These are phyloP conservation scores for Paecilomyces variotii DNA, from an alignment of 2,329 filamentous ascomycete species.

Conservation along the genomic window DNA sequence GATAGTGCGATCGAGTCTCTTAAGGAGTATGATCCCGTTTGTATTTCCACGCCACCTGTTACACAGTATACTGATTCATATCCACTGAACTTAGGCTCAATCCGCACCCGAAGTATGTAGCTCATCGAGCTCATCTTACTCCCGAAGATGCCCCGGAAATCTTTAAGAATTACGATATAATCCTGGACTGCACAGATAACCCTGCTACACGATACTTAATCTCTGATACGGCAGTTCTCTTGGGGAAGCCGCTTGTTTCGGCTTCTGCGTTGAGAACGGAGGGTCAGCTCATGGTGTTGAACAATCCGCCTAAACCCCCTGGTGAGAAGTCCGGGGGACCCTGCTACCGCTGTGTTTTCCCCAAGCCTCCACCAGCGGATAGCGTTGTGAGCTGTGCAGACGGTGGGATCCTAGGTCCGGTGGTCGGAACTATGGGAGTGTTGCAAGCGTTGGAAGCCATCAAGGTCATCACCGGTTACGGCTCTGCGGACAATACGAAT, in stretches of 20 bases:
- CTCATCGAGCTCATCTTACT: conserved; percentile 58
- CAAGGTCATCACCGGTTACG: conserved; percentile 57
- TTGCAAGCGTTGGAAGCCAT: conserved; percentile 85
- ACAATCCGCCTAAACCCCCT: conserved; percentile 61
- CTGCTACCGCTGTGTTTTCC: conserved; percentile 92
- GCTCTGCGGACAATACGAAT: conserved; percentile 1
- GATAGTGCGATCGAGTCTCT: conserved; percentile 62
- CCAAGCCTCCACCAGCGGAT: conserved; percentile 73
- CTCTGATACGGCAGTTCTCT: conserved; percentile 77
- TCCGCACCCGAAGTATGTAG: conserved; percentile 56
- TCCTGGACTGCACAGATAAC: conserved; percentile 93
- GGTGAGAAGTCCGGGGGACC: conserved; percentile 59
- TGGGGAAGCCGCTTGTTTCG: conserved; percentile 72
- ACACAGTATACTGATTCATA: neutral
- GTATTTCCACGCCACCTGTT: neutral
- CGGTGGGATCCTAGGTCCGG: conserved; percentile 83
- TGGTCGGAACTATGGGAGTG: conserved; percentile 88
- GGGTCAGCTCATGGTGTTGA: conserved; percentile 82
- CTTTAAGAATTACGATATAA: conserved; percentile 65
- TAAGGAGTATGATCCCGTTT: conserved; percentile 38
- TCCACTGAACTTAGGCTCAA: conserved; percentile 52
- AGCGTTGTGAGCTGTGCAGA: conserved; percentile 83
- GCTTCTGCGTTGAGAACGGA: conserved; percentile 84
- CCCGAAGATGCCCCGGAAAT: conserved; percentile 60
- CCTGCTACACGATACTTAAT: conserved; percentile 87